Percentiles rank a stretch among this genome's conserved stretches.
phyloP scores from a whole-genome alignment of 352 stramenopile genomes.

The Thraustotheca clavata region DNA sequence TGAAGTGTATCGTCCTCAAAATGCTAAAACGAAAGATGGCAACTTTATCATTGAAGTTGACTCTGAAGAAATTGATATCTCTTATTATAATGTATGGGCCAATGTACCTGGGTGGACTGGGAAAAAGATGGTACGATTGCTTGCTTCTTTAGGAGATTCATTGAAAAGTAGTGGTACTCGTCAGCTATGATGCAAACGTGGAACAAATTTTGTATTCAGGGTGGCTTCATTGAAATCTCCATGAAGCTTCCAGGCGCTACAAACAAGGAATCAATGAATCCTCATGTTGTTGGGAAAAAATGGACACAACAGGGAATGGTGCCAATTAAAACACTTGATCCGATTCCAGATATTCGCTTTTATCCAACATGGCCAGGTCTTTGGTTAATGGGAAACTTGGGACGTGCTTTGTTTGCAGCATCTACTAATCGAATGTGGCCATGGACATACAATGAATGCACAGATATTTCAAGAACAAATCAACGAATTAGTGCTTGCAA shows the following conservation, averaged over 20 bases:
- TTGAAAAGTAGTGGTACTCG: constrained; percentile 34
- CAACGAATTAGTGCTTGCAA: constrained; percentile 86
- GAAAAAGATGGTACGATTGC: constrained; percentile 28
- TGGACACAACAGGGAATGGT: constrained; percentile 11
- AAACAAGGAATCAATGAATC: constrained; percentile 34
- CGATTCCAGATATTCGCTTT: constrained; percentile 26
- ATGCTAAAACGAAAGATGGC: constrained; percentile 42
- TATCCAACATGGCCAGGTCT: constrained; percentile 79
- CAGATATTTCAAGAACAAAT: constrained; percentile 43
- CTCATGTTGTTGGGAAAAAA: constrained; percentile 44
- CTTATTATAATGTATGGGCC: constrained; percentile 48
- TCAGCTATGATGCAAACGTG: constrained; percentile 83
- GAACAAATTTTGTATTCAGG: constrained; percentile 94
- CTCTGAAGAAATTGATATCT: constrained; percentile 30
- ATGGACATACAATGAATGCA: constrained; percentile 84
- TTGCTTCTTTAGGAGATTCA: neutral
- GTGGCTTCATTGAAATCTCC: constrained; percentile 85
- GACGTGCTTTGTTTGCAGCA: constrained; percentile 70
- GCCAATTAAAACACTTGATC: constrained; percentile 4
- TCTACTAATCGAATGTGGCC: constrained; percentile 87
- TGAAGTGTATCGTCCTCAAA: constrained; percentile 89
- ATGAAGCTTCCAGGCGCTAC: constrained; percentile 67
- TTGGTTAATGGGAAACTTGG: constrained; percentile 85
- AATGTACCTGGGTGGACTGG: constrained; percentile 39
- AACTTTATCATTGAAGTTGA: constrained; percentile 52